phyloP scores from a whole-genome alignment of 2,329 filamentous ascomycete genomes.

The Pestalotiopsis fici region DNA sequence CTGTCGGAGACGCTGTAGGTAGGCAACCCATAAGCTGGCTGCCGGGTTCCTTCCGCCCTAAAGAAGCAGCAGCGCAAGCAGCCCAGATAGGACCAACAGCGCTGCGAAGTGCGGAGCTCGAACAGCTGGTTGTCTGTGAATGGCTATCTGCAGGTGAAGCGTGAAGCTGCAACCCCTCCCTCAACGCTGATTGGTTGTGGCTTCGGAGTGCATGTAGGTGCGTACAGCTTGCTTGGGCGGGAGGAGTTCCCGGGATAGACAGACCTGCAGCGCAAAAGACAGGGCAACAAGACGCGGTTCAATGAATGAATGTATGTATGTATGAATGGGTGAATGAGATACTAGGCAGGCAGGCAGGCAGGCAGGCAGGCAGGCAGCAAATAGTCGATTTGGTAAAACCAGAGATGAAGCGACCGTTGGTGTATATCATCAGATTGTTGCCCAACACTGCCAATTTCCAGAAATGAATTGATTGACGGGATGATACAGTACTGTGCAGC shows the following conservation, averaged over 20 bases:
- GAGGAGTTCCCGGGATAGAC: background rate
- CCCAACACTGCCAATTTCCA: too few species aligned
- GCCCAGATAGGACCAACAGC: constrained; percentile 23
- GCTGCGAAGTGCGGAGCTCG: constrained; percentile 25
- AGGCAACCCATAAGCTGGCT: constrained; percentile 18
- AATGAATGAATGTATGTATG: background rate
- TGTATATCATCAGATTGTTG: too few species aligned
- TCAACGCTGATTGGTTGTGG: constrained; percentile 29
- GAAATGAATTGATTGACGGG: background rate
- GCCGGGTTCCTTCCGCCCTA: background rate
- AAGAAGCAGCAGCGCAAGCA: constrained; percentile 15
- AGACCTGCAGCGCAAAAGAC: background rate
- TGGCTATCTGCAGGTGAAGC: constrained; percentile 26
- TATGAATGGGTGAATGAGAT: background rate
- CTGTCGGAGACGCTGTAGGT: constrained; percentile 24
- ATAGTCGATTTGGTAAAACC: background rate
- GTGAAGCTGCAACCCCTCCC: constrained; percentile 14
- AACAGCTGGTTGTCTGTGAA: constrained; percentile 35
- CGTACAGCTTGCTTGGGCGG: constrained; percentile 5
- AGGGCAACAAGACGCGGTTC: background rate
- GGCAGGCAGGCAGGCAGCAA: background rate
- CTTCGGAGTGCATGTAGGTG: constrained; percentile 25
- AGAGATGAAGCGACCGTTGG: too few species aligned
- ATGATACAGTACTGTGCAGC: too few species aligned
- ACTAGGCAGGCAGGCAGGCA: too few species aligned